These are phyloP conservation scores for Mycena haematopus DNA, from an alignment of 768 basidiomycete species.

Conservation along the genomic window DNA sequence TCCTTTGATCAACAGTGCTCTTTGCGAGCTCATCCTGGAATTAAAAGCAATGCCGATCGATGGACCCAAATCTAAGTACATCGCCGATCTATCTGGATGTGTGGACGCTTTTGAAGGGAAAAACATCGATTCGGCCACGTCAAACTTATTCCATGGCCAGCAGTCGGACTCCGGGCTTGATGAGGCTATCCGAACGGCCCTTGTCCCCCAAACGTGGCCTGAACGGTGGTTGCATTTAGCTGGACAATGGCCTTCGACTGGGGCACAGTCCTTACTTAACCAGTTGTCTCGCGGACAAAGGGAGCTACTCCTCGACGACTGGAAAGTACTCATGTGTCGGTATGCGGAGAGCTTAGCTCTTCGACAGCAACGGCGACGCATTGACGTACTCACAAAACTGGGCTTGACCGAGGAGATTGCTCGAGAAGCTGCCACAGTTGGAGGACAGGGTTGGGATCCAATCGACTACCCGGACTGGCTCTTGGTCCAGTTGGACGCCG, in stretches of 20 bases:
- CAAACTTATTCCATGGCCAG: background rate
- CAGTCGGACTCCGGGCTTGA: background rate
- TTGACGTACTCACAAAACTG: background rate
- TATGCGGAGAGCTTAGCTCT: constrained; percentile 6
- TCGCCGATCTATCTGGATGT: constrained; percentile 4
- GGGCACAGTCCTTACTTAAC: constrained; percentile 1
- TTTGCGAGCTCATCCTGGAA: background rate
- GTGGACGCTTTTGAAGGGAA: constrained; percentile 8
- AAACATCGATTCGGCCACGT: background rate
- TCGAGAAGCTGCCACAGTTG: background rate
- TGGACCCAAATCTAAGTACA: constrained; percentile 8
- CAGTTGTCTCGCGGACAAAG: constrained; percentile 9
- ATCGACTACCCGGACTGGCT: constrained; percentile 48
- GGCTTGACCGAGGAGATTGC: background rate
- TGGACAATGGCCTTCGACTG: constrained; percentile 18
- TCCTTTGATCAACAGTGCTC: background rate
- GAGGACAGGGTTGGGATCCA: constrained; percentile 25
- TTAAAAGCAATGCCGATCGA: background rate
- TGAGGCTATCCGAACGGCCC: background rate
- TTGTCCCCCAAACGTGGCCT: background rate
- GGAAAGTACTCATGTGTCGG: constrained; percentile 1
- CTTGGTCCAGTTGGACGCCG: constrained; percentile 46
- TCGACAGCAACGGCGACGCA: constrained; percentile 7
- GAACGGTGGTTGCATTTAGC: background rate
- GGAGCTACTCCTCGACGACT: background rate